A percentile compares a stretch with the other conserved stretches of the same genome.
These are phyloP conservation scores for Panus rudis DNA, from an alignment of 768 basidiomycete genomes.

Conservation along the genomic window DNA sequence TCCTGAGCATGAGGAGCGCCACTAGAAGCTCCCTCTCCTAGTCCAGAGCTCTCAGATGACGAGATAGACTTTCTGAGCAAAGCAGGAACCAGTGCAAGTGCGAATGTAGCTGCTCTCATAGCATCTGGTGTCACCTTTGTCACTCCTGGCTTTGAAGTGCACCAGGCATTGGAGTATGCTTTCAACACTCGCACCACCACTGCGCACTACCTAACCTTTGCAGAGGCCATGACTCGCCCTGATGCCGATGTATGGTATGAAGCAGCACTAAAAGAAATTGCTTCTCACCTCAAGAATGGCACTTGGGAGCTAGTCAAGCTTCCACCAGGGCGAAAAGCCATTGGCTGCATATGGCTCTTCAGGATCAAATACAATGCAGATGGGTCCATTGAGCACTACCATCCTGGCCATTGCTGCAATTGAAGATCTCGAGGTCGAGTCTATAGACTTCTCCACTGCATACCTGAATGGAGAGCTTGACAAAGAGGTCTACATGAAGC, in stretches of 20 bases:
- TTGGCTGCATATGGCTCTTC: constrained; percentile 29
- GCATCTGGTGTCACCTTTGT: too few species aligned
- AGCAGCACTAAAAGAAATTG: constrained; percentile 9
- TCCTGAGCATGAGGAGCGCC: too few species aligned
- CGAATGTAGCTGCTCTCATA: too few species aligned
- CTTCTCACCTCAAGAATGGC: constrained; percentile 1
- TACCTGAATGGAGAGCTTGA: constrained; percentile 20
- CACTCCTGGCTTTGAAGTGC: too few species aligned
- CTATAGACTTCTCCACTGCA: constrained; percentile 20
- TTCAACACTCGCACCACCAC: not conserved
- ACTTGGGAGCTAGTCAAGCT: constrained; percentile 11
- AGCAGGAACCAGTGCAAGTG: too few species aligned
- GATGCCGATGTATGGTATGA: constrained; percentile 13
- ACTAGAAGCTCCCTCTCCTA: too few species aligned
- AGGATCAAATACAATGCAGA: constrained; percentile 22
- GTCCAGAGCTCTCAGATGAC: too few species aligned
- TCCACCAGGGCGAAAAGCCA: constrained; percentile 15
- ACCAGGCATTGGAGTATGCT: not conserved
- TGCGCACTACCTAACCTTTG: not conserved
- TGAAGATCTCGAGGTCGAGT: constrained; percentile 25
- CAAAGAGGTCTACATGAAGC: constrained; percentile 11
- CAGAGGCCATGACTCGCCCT: constrained; percentile 4
- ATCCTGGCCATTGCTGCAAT: constrained; percentile 22
- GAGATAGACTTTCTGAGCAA: too few species aligned
- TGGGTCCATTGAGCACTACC: constrained; percentile 19